Evolutionary conservation across 1,284 basidiomycete genomes (phyloP).

Genomic region (Tetrapyrgos nigripes): DNA sequence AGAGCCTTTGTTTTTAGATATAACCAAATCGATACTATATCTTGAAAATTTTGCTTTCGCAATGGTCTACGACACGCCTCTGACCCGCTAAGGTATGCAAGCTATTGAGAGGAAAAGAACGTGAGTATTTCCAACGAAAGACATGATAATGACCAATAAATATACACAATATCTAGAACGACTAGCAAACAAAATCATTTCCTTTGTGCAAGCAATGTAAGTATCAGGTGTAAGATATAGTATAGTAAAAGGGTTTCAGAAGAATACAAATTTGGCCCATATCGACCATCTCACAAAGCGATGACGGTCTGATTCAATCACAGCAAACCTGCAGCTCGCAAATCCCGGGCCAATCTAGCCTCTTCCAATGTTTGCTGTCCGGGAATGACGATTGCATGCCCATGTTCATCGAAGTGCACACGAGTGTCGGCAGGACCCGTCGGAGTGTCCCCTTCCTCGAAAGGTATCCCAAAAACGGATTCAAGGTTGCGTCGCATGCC

Average conservation of each 20-base stretch:
- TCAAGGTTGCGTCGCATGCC: slow-evolving; percentile 54
- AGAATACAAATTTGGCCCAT: no score
- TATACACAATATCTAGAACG: background rate
- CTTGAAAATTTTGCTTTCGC: no score
- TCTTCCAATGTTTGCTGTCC: slow-evolving; percentile 46
- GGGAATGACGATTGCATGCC: slow-evolving; percentile 34
- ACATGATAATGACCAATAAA: background rate
- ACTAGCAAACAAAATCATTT: background rate
- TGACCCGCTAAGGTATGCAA: no score
- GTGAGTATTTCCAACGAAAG: background rate
- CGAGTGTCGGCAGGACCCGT: slow-evolving; percentile 5
- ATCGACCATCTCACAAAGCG: no score
- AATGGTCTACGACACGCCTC: no score
- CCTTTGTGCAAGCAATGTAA: background rate
- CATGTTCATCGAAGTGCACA: slow-evolving; percentile 27
- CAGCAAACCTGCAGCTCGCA: slow-evolving; percentile 61
- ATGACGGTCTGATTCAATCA: slow-evolving; percentile 21
- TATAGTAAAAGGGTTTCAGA: no score
- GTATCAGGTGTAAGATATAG: background rate
- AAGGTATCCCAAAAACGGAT: slow-evolving; percentile 51
- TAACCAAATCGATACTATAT: no score
- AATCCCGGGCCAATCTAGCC: slow-evolving; percentile 52
- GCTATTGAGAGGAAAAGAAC: no score
- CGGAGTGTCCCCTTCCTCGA: slow-evolving; percentile 25
- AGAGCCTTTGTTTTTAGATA: no score